Evolutionary conservation across 257 asterid species (phyloP).

Genomic region (Thymus quinquecostatus): DNA sequence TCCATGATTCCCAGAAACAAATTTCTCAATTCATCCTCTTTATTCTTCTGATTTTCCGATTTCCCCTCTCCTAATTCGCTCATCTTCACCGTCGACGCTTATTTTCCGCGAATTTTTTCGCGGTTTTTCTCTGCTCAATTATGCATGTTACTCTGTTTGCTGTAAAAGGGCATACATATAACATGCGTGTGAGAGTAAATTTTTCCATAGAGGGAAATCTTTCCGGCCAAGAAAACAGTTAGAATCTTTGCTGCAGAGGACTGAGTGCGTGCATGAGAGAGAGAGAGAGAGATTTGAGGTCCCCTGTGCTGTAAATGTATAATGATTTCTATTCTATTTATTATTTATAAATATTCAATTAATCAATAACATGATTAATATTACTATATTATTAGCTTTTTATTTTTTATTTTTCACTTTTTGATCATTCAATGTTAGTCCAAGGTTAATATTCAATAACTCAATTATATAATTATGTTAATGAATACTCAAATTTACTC

Average conservation of each 20-base stretch:
- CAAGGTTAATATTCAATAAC: too few relatives aligned
- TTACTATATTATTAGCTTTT: too few relatives aligned
- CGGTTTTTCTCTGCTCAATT: background rate
- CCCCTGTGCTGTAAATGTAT: background rate
- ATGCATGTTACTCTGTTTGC: background rate
- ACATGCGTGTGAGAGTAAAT: slow-evolving; percentile 11
- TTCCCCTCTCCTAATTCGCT: slow-evolving; percentile 19
- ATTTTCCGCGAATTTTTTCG: slow-evolving; percentile 11
- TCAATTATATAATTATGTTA: too few relatives aligned
- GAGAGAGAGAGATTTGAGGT: background rate
- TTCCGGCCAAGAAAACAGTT: slow-evolving; percentile 36
- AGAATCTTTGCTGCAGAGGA: slow-evolving; percentile 39
- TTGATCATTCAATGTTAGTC: too few relatives aligned
- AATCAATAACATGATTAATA: too few relatives aligned
- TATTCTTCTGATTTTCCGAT: slow-evolving; percentile 11
- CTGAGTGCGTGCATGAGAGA: slow-evolving; percentile 13
- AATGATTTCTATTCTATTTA: background rate
- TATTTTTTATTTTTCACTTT: too few relatives aligned
- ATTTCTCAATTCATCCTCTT: slow-evolving; percentile 49
- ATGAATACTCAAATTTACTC: too few relatives aligned
- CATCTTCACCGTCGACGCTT: slow-evolving; percentile 28
- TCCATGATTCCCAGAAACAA: slow-evolving; percentile 60
- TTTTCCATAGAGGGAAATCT: slow-evolving; percentile 3
- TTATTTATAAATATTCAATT: too few relatives aligned
- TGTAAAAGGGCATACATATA: background rate